Evolutionary conservation across 495 filamentous ascomycete genomes (phyloP).

Genomic region (Penicillium bovifimosum): DNA sequence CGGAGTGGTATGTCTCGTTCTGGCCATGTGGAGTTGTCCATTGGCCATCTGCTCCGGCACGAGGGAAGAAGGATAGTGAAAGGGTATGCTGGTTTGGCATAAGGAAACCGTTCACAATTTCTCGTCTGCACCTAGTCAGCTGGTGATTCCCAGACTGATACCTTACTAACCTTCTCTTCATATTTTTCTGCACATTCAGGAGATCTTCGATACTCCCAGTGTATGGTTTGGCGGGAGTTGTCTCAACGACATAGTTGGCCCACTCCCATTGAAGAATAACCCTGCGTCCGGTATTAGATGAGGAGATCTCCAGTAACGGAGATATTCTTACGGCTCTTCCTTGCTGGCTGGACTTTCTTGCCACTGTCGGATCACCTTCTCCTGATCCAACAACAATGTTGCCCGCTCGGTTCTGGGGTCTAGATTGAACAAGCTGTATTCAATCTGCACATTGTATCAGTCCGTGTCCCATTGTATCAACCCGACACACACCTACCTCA

Average conservation of each 20-base stretch:
- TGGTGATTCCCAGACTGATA: no score
- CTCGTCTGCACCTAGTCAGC: not conserved
- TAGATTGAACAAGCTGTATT: constrained; percentile 1
- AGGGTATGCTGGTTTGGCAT: constrained; percentile 1
- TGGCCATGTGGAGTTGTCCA: not conserved
- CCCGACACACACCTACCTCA: not conserved
- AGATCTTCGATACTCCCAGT: not conserved
- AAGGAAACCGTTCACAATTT: constrained; percentile 4
- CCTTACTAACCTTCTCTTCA: constrained; percentile 3
- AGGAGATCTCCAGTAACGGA: not conserved
- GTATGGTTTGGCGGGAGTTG: constrained; percentile 9
- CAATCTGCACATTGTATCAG: not conserved
- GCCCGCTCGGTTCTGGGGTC: not conserved
- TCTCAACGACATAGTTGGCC: constrained; percentile 10
- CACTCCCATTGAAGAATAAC: constrained; percentile 8
- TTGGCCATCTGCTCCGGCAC: not conserved
- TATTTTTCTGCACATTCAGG: not conserved
- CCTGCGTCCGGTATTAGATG: not conserved
- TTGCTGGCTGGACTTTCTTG: not conserved
- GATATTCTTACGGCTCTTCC: not conserved
- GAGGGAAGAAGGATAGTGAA: not conserved
- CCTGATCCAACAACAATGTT: constrained; percentile 3
- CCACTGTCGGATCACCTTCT: not conserved
- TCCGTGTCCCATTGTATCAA: not conserved
- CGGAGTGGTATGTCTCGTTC: not conserved